Conservation (phyloP, 1,139 yeast genomes). For the Pichia sp. region DNA sequence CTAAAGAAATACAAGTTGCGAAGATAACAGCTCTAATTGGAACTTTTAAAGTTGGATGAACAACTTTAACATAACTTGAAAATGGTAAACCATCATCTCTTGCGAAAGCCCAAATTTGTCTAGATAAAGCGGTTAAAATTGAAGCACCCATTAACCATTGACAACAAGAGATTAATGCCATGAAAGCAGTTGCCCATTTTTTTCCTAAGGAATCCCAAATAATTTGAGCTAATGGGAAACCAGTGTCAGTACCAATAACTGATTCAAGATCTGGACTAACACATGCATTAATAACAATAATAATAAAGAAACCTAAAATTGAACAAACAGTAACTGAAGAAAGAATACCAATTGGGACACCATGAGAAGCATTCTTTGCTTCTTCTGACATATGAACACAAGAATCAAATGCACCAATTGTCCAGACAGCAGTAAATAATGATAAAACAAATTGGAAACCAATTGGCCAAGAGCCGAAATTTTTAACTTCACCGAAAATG, state of each 20-base stretch:
- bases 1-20: conserved; percentile 42
- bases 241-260: conserved; percentile 41
- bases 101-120: conserved; percentile 49
- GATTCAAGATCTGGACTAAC: conserved; percentile 45
- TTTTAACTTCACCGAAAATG: conserved; percentile 53
- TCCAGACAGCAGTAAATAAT: conserved; percentile 60
- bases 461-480: conserved; percentile 50
- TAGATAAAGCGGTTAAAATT: conserved; percentile 44
- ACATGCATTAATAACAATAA: conserved; percentile 52
- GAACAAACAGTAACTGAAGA: conserved; percentile 56
- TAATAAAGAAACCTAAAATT: conserved; percentile 53
- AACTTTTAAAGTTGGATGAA: conserved; percentile 47
- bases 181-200: conserved; percentile 63
- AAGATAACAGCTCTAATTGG: conserved; percentile 60
- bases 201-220: conserved; percentile 61
- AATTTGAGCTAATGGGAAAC: conserved; percentile 61
- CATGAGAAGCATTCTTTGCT: conserved; percentile 55
- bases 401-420: conserved; percentile 64
- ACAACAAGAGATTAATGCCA: conserved; percentile 53
- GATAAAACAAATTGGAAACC: conserved; percentile 64
- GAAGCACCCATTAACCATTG: conserved; percentile 67
- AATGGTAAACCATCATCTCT: conserved; percentile 47
- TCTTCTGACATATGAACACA: conserved; percentile 73
- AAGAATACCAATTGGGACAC: conserved; percentile 67
- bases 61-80: conserved; percentile 45